A percentile compares a stretch with the other conserved stretches of the same genome.
Conservation (phyloP, 441 rosid species). For the Populus hybrid region DNA sequence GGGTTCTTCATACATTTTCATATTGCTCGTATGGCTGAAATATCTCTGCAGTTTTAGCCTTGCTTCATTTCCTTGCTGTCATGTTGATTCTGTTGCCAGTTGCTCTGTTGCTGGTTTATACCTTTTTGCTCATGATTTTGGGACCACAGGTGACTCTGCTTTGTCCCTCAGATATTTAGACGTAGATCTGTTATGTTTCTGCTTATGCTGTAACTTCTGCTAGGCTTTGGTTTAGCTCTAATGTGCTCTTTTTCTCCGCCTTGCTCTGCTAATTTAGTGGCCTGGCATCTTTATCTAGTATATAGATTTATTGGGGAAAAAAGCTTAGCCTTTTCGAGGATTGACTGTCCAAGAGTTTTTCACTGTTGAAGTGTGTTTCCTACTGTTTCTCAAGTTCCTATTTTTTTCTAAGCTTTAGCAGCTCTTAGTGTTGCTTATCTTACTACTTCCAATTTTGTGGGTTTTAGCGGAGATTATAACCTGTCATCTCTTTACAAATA, state of each 20-base stretch:
- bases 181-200: too few species aligned
- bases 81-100: neutral
- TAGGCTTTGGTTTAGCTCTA: neutral
- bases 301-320: neutral
- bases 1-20: neutral
- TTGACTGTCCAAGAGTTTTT: constrained; percentile 5
- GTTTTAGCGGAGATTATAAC: neutral
- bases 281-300: neutral
- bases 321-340: neutral
- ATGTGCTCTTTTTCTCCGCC: neutral
- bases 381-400: neutral
- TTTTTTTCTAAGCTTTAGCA: constrained; percentile 3
- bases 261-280: neutral
- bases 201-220: neutral
- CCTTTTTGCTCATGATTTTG: neutral
- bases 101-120: neutral
- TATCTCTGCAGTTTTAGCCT: neutral
- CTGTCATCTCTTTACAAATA: neutral
- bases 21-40: neutral
- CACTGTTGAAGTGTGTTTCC: neutral
- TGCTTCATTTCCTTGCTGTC: neutral
- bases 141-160: neutral
- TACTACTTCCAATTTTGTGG: neutral
- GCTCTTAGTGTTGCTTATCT: neutral
- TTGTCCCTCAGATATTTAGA: neutral